Base-by-base conservation (phyloP, 768 basidiomycete species). In the Boletus huronensis region DNA sequence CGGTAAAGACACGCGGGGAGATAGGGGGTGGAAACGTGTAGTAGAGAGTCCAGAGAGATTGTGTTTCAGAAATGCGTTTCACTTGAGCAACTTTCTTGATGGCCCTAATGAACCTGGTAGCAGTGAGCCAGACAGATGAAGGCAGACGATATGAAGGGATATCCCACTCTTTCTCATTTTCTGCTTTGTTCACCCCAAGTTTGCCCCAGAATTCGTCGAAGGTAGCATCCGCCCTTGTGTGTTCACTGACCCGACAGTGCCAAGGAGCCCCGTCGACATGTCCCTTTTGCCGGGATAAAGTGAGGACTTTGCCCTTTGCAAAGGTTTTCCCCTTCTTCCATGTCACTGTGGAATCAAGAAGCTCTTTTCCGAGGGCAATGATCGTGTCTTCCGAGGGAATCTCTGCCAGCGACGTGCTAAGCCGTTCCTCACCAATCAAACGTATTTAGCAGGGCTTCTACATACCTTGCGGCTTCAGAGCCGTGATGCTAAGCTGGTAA, bases 181-280 rank as follows among this genome's bases (percentile, higher is more conserved):
- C 68, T 17, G 84, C 79, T 64, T 90, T 89, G 71, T 88, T 76
- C 50, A 71, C 70, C 0, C 83, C 86, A 14, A 90, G 68, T 60
- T 81, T 84, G 36, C 74, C 75, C 89, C 89, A 90, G 60, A 90
- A 72, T 59, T 83, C 79, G 58, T 88, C 84, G 66, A 91, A 90
- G 1, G 84, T 83, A 9, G 78, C 83, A 50, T 90, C 86, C n/a
- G 81, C 74, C 6, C 76, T 64, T 13, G 77, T 67, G 68, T 91
- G 89, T 62, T 80, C 78, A 63, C 87, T 88, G 54, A 83, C 67
- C 23, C 88, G 80, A 65, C 80, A 81, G 61, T 87, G 79, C 88
- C 88, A 91, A 3, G 77, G 68, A 34, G 84, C 82, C 25, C 77
- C 81, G 55, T 85, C 84, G 6, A 67, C 76, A 13, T 77, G 68